Evolutionary conservation across 2,329 filamentous ascomycete genomes (phyloP).

Genomic region (Penicillium sp.): DNA sequence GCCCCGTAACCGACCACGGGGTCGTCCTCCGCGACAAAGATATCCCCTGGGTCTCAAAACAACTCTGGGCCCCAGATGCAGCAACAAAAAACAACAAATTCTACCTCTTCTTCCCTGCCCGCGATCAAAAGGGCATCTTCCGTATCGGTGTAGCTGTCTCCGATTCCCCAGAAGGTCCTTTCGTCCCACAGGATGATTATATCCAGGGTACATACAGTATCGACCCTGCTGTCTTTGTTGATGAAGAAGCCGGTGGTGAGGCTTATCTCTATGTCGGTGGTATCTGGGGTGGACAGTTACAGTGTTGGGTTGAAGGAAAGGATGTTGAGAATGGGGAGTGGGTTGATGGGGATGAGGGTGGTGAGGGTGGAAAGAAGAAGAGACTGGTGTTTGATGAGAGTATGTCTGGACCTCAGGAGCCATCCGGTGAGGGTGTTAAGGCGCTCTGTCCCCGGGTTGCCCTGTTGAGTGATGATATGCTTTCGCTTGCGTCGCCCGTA

Average conservation of each 20-base stretch:
- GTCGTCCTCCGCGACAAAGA: slow-evolving; percentile 63
- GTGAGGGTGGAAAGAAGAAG: slow-evolving; percentile 22
- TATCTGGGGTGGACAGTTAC: slow-evolving; percentile 76
- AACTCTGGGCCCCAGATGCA: slow-evolving; percentile 78
- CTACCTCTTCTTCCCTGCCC: slow-evolving; percentile 74
- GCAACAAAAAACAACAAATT: slow-evolving; percentile 67
- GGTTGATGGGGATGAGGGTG: slow-evolving; percentile 22
- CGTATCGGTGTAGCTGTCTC: slow-evolving; percentile 69
- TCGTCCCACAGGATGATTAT: slow-evolving; percentile 61
- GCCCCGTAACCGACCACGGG: slow-evolving; percentile 68
- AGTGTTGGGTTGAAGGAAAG: slow-evolving; percentile 64
- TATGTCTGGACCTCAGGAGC: slow-evolving; percentile 59
- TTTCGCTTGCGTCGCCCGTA: slow-evolving; percentile 55
- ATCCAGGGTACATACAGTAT: slow-evolving; percentile 72
- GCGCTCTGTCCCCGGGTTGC: slow-evolving; percentile 68
- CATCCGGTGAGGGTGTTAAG: slow-evolving; percentile 52
- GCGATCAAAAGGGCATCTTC: slow-evolving; percentile 68
- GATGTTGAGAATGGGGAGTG: slow-evolving; percentile 26
- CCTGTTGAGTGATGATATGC: slow-evolving; percentile 64
- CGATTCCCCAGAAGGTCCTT: slow-evolving; percentile 66
- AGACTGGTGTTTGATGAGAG: slow-evolving; percentile 53
- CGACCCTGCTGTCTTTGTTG: slow-evolving; percentile 73
- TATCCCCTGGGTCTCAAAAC: slow-evolving; percentile 73
- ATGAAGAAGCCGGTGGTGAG: slow-evolving; percentile 55
- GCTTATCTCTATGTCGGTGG: slow-evolving; percentile 75